These are phyloP conservation scores for Jacaranda copaia DNA, from an alignment of 257 asterid species.

Conservation along the genomic window DNA sequence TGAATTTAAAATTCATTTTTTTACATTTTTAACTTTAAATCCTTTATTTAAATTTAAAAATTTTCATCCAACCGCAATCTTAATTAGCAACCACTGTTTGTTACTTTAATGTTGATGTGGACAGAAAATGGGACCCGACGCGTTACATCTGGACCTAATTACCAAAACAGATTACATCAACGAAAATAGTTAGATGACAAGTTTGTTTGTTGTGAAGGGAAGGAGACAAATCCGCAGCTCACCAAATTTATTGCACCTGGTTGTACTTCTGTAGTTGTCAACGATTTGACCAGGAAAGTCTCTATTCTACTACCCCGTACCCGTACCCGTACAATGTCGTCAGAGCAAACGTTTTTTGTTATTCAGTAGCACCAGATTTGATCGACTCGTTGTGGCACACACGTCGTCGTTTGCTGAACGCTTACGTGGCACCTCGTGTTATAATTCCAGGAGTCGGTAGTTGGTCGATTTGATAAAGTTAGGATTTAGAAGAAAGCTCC, in stretches of 20 bases:
- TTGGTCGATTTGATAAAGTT: constrained; percentile 36
- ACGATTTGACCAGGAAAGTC: not conserved
- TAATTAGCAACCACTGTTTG: too few species aligned
- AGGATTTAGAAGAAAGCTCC: constrained; percentile 32
- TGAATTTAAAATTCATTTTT: too few species aligned
- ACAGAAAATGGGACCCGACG: not conserved
- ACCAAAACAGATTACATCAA: not conserved
- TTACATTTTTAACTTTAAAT: too few species aligned
- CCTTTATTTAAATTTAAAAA: too few species aligned
- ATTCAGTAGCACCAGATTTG: constrained; percentile 6
- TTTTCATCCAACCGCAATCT: too few species aligned
- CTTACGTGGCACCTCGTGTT: constrained; percentile 41
- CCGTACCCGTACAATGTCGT: not conserved
- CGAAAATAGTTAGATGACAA: not conserved
- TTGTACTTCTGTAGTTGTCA: not conserved
- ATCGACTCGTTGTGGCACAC: constrained; percentile 12
- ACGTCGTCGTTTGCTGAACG: constrained; percentile 37
- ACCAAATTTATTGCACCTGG: not conserved
- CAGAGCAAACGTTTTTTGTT: not conserved
- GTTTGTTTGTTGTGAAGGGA: not conserved
- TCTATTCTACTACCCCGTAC: not conserved
- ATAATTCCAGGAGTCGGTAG: constrained; percentile 36
- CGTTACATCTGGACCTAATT: not conserved
- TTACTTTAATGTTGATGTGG: too few species aligned
- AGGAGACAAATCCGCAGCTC: not conserved